phyloP scores from a whole-genome alignment of 1,139 yeast genomes.

The Blastobotrys aristatus region DNA sequence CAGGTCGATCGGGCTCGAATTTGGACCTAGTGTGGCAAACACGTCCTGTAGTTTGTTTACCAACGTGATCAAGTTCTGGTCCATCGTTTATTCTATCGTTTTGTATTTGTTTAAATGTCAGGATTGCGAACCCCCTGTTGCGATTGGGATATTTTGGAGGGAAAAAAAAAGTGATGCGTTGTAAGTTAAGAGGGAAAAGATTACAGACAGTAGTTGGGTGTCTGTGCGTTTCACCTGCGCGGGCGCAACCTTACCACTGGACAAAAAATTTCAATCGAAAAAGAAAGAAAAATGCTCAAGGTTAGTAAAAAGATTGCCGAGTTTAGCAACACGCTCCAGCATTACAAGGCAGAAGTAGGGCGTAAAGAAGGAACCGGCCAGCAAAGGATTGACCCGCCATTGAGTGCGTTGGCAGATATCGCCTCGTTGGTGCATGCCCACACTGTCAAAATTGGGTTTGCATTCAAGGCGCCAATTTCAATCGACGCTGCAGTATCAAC shows the following conservation, averaged over 20 bases:
- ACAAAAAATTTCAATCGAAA: not conserved
- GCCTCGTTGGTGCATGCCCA: slow-evolving; percentile 65
- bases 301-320: not conserved
- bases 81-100: slow-evolving; percentile 45
- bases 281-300: not conserved
- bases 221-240: not conserved
- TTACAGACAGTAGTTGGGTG: no score
- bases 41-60: slow-evolving; percentile 94
- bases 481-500: slow-evolving; percentile 51
- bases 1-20: slow-evolving; percentile 51
- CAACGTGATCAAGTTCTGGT: slow-evolving; percentile 79
- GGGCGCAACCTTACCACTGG: not conserved
- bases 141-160: not conserved
- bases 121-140: no score
- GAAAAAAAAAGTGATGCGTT: not conserved
- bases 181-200: not conserved
- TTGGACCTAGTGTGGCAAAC: slow-evolving; percentile 80
- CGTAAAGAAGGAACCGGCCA: not conserved
- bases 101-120: not conserved
- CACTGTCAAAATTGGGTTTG: slow-evolving; percentile 71
- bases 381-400: slow-evolving; percentile 19
- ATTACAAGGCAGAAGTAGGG: slow-evolving; percentile 5
- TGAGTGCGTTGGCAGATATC: slow-evolving; percentile 55
- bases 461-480: slow-evolving; percentile 58
- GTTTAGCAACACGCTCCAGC: not conserved